Base-by-base conservation (phyloP, 1,284 basidiomycete species). In the Phellinidium pouzarii region DNA sequence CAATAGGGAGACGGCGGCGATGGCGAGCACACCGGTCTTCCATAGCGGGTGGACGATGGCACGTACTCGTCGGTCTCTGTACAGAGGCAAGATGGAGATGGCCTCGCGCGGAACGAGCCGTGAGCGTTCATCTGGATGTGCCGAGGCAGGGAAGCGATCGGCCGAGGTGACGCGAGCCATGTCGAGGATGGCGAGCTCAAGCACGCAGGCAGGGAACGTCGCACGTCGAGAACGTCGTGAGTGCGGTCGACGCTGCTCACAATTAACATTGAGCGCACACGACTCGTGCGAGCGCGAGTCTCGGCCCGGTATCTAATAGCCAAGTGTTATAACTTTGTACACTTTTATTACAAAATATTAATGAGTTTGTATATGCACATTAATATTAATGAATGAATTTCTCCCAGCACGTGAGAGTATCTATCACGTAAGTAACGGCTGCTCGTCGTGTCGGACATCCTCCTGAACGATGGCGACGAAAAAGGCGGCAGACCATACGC, bases 401-500 rank as follows among this genome's bases (percentile, higher is more conserved):
- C n/a, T n/a, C n/a, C n/a, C n/a, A n/a, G n/a, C n/a, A n/a, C n/a
- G n/a, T n/a, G n/a, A n/a, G 48, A 53, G 46, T 38, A 47, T 47
- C 37, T 14, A 50, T n/a, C 38, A 50, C 36, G 44, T 43, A 7
- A 51, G 48, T 43, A 52, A 54, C 22, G 48, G 53, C 31, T 34
- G 31, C 31, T 34, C 31, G 31, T 8, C 31, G 31, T 34, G 31
- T 14, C 14, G 31, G 31, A 34, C 31, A 14, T 34, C 31, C 31
- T 40, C 37, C 7, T 31, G 12, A 40, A 58, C 57, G 64, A 87
- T 87, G 85, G 81, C 85, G 51, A 76, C 77, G 52, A 84, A 78
- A 71, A 87, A 80, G 70, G 78, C 73, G 36, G 87, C 89, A 58
- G 89, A 94, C 65, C 84, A 84, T 41, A 91, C 88, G 4, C 78